A percentile compares a stretch with the other conserved stretches of the same genome.
These are phyloP conservation scores for Aegilops speltoides DNA, from an alignment of 176 grass and related monocot genomes.

Conservation along the genomic window DNA sequence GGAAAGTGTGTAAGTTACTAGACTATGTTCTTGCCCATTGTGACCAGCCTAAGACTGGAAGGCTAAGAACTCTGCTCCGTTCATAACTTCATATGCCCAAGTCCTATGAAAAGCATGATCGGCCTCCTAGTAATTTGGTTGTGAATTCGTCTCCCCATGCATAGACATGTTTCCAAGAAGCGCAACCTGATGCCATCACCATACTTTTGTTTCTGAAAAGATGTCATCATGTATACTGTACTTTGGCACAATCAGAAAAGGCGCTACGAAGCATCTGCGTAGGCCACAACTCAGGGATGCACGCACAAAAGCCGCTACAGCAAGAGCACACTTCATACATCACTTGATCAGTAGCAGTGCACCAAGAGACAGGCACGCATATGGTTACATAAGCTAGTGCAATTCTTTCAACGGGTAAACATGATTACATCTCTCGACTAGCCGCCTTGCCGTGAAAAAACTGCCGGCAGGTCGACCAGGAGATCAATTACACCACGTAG, in stretches of 20 bases:
- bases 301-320: not conserved
- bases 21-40: too few species aligned
- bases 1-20: too few species aligned
- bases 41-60: too few species aligned
- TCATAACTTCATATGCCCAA: too few species aligned
- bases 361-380: not conserved
- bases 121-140: not conserved
- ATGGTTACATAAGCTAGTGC: not conserved
- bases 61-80: too few species aligned
- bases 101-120: not conserved
- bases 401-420: not conserved
- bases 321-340: not conserved
- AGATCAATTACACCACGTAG: not conserved
- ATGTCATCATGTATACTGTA: not conserved
- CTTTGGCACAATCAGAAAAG: not conserved
- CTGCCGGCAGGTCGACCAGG: constrained; percentile 12
- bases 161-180: not conserved
- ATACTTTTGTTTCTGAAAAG: not conserved
- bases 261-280: not conserved
- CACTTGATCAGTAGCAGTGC: not conserved
- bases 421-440: constrained; percentile 41
- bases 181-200: not conserved
- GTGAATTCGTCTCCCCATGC: not conserved
- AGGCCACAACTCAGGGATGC: too few species aligned
- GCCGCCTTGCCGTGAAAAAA: constrained; percentile 63